Evolutionary conservation across 2,329 filamentous ascomycete genomes (phyloP), one percentile per base, ranked within the genome.

Genomic region (Hymenoscyphus salicellus): DNA sequence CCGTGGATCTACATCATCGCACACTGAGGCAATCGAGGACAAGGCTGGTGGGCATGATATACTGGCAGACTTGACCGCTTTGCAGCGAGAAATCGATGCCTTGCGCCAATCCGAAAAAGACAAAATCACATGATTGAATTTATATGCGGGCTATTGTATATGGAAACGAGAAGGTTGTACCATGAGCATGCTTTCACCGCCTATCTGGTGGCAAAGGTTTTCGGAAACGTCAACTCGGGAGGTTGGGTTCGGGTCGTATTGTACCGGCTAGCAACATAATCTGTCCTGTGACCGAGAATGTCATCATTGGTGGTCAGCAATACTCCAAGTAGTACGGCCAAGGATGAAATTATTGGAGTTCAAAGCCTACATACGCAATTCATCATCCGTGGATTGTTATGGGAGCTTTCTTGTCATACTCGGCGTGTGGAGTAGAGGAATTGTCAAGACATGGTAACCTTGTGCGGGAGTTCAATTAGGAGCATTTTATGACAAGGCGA

Each of bases 21-120:
- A 65, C 49, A 57, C 64, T 46, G 64, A 67, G 64, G 74, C 33
- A 70, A 56, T 30, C 74, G 77, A 70, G 73, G 80, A 73, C 74
- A 79, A 63, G 69, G 78, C 78, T 10, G 77, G 78, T 61, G 77
- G 79, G 0, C 76, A 77, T 52, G 85, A 90, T 72, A 91, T 93
- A 65, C 76, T 94, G 69, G 89, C 89, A 0, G 89, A 93, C 74
- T 77, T 94, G 63, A 84, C 86, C 57, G 86, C 87, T 26, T 77
- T 94, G 67, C 90, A 92, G 77, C 84, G 84, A 73, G 91, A 94
- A 73, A 90, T 94, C 46, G 90, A 94, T 77, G 89, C 85, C 3
- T 72, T 89, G 55, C 79, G 84, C 71, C 77, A 77, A 69, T 78
- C 77, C 56, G 75, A 74, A 20, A 75, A 72, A 43, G 61, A 63